Evolutionary conservation across 2,329 filamentous ascomycete species (phyloP).

Genomic region (Fusarium sp.): DNA sequence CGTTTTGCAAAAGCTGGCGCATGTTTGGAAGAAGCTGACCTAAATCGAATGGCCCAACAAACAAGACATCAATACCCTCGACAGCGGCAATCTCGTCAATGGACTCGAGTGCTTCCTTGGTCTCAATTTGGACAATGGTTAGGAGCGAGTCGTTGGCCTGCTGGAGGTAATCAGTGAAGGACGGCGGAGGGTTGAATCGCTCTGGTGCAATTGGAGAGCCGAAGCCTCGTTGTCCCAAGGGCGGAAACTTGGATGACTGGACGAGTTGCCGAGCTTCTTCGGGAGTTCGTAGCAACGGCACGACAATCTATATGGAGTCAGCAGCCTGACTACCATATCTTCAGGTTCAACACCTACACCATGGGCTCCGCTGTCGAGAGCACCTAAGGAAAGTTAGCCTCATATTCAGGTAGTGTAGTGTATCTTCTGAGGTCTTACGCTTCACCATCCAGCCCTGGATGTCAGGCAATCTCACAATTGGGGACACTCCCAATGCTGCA

Average conservation of each 20-base stretch:
- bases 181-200: constrained; percentile 58
- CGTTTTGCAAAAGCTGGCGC: too few species aligned
- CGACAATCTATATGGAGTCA: constrained; percentile 54
- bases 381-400: constrained; percentile 47
- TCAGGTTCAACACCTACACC: constrained; percentile 53
- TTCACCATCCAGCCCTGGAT: constrained; percentile 61
- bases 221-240: constrained; percentile 61
- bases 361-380: constrained; percentile 64
- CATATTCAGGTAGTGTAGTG: not conserved
- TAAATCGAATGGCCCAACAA: constrained; percentile 75
- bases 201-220: constrained; percentile 61
- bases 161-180: constrained; percentile 62
- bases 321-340: not conserved
- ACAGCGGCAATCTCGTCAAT: constrained; percentile 73
- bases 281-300: constrained; percentile 58
- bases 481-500: constrained; percentile 58
- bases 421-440: constrained; percentile 42
- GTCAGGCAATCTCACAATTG: constrained; percentile 66
- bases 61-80: constrained; percentile 71
- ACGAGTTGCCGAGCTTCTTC: constrained; percentile 61
- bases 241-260: constrained; percentile 63
- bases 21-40: constrained; percentile 50
- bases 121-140: constrained; percentile 78
- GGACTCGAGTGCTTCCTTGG: constrained; percentile 68
- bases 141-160: constrained; percentile 65